Evolutionary conservation across 2,329 filamentous ascomycete genomes (phyloP).

Genomic region (Alternaria postmessia): DNA sequence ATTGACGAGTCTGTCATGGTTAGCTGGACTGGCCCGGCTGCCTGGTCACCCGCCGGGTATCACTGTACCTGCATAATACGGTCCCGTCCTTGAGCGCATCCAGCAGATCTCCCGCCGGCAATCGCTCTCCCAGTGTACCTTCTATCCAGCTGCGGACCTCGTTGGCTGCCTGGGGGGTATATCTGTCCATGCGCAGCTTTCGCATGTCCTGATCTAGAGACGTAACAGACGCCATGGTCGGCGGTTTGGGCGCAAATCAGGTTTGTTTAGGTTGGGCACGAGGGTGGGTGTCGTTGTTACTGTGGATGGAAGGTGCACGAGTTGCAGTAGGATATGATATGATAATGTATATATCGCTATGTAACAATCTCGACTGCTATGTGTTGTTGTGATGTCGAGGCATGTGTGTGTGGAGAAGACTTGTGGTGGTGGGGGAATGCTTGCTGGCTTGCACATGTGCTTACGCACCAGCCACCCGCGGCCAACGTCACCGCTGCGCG

Average conservation of each 20-base stretch:
- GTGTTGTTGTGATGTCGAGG: slow-evolving; percentile 3
- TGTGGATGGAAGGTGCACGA: neutral
- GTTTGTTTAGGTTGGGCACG: slow-evolving; percentile 18
- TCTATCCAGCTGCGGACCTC: slow-evolving; percentile 90
- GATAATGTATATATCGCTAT: slow-evolving; percentile 1
- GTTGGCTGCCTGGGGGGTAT: slow-evolving; percentile 87
- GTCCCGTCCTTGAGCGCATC: slow-evolving; percentile 90
- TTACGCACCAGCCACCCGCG: slow-evolving; percentile 34
- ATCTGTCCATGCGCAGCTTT: slow-evolving; percentile 89
- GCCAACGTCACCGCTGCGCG: slow-evolving; percentile 39
- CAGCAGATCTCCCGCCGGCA: slow-evolving; percentile 79
- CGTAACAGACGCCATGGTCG: slow-evolving; percentile 85
- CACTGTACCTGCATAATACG: slow-evolving; percentile 83
- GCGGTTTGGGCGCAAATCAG: slow-evolving; percentile 23
- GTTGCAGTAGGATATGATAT: neutral
- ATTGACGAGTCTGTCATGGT: slow-evolving; percentile 75
- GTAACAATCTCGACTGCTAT: neutral
- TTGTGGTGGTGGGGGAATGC: slow-evolving; percentile 22
- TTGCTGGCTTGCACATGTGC: slow-evolving; percentile 22
- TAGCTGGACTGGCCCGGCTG: neutral
- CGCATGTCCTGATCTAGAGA: slow-evolving; percentile 96
- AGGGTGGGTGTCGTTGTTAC: slow-evolving; percentile 1
- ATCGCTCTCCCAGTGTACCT: slow-evolving; percentile 74
- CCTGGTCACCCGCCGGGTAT: neutral
- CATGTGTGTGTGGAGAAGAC: slow-evolving; percentile 8